Evolutionary conservation across 345 rosid species (phyloP).

Genomic region (Populus alba): DNA sequence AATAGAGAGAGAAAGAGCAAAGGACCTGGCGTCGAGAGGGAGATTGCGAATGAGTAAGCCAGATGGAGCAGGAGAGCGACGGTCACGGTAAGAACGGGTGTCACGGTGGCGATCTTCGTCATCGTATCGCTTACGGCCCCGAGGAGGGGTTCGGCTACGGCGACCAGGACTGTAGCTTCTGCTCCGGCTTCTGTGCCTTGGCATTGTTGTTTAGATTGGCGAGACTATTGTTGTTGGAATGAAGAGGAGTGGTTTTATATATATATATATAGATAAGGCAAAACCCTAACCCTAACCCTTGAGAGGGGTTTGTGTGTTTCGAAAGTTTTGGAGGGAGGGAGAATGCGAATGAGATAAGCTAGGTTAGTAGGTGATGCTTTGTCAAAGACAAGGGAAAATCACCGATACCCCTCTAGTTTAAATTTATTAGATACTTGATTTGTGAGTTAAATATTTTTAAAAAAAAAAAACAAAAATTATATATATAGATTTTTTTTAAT

Average conservation of each 20-base stretch:
- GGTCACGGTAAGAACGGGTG: conserved; percentile 58
- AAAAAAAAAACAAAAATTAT: too few relatives aligned
- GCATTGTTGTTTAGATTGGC: conserved; percentile 34
- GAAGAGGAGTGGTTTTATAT: neutral
- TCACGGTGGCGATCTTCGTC: conserved; percentile 42
- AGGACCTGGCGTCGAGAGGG: conserved; percentile 82
- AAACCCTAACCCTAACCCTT: conserved; percentile 39
- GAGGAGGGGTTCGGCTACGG: conserved; percentile 58
- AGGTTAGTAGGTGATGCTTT: neutral
- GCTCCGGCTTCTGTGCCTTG: conserved; percentile 68
- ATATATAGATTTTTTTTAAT: too few relatives aligned
- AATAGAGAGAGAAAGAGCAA: conserved; percentile 1
- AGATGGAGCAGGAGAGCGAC: conserved; percentile 78
- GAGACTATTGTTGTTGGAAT: neutral
- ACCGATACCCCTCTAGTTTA: too few relatives aligned
- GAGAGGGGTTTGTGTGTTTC: conserved; percentile 1
- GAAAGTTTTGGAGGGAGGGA: conserved; percentile 30
- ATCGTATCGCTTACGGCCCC: conserved; percentile 56
- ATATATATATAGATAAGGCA: neutral
- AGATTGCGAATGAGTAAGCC: conserved; percentile 93
- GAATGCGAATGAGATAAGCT: too few relatives aligned
- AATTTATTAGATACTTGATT: too few relatives aligned
- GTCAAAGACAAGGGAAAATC: too few relatives aligned
- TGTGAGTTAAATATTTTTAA: too few relatives aligned
- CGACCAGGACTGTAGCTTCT: conserved; percentile 83